Base-by-base conservation (phyloP, 345 rosid genomes). In the Fremontodendron californicum region DNA sequence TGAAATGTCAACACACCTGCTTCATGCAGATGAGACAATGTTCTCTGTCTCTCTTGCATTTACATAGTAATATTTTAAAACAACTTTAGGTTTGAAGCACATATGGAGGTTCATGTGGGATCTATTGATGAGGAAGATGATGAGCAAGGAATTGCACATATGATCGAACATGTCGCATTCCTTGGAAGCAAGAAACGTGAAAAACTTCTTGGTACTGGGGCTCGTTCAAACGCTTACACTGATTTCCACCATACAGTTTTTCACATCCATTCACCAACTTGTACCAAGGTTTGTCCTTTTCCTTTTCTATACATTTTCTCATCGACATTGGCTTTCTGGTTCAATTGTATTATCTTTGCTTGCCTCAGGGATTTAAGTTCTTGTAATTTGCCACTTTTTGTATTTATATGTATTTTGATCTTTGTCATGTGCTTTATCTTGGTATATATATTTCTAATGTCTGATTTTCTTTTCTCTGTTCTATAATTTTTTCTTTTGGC, bases 101-200 rank as follows among this genome's bases (percentile, higher is more conserved):
- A 96, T 82, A 93, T 94, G 97, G 99, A 96, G 90, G 96, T 96
- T 81, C 99, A 96, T 85, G 98, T 78, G 49, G 99, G 99, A 75
- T 93, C 99, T 9, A 90, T 96, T 78, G 99, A 96, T 27, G 99
- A 96, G 88, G 98, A 92, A 89, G 94, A 91, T 74, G 99, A 96
- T 84, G 98, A 96, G 84, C 99, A 96, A 85, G 99, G 99, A 83
- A 96, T 96, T 69, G 99, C 99, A 25, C 99, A 96, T 90, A 96
- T 96, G 99, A 96, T 96, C 77, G 99, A 96, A 81, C 99, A 96
- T 79, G 97, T 96, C 35, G 97, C 99, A 75, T 94, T 96, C 75
- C 94, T 93, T 75, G 99, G 99, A 87, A 96, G 99, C 81, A 96
- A 94, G 89, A 93, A 96, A 78, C 97, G 99, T 39, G 99, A 96